Base-by-base conservation (phyloP, 225 moss, liverwort and hornwort genomes). In the Marchantia paleacea region DNA sequence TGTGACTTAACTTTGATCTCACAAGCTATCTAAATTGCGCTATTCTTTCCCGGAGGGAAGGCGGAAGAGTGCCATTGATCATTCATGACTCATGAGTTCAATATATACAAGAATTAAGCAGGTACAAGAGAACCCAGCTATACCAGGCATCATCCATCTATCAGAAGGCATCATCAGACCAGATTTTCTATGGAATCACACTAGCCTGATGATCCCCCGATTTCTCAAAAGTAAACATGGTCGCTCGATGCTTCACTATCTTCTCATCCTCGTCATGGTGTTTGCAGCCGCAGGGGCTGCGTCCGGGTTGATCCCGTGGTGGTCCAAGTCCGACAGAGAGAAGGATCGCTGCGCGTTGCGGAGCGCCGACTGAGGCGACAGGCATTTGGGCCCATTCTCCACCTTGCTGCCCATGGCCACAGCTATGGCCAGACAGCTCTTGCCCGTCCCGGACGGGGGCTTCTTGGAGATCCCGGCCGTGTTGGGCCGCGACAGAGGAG, bases 401-500 rank as follows among this genome's bases (percentile, higher is more conserved):
- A 84, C 77, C 64, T 80, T 78, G 73, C 58, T 81, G 20, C 82
- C 82, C 79, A 87, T 87, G 9, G 84, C 82, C 25, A 91, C 89
- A 0, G 94, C 96, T 83, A 96, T 78, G 4, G 91, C 94, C 3
- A 94, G 86, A 39, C 88, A 86, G 73, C 88, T 90, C 31, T 89
- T 86, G 89, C 90, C 58, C 74, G 85, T 74, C 22, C 74, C 73
- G n/a, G 81, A 79, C 10, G 85, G 70, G 0, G 92, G 80, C 69
- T 85, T 90, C 86, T 96, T 96, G 28, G 91, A 86, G 62, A 96
- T 96, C 72, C 88, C 90, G 51, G 85, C 77, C 10, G 82, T 78
- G 49, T 80, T 81, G 4, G 82, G 65, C 13, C 91, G 90, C 12
- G 89, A 81, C 24, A 90, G 91, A 52, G 94, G 91, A 54, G 90